Base-by-base conservation (phyloP, 73 alveolate genomes). In the Tetrahymena elliotti region DNA sequence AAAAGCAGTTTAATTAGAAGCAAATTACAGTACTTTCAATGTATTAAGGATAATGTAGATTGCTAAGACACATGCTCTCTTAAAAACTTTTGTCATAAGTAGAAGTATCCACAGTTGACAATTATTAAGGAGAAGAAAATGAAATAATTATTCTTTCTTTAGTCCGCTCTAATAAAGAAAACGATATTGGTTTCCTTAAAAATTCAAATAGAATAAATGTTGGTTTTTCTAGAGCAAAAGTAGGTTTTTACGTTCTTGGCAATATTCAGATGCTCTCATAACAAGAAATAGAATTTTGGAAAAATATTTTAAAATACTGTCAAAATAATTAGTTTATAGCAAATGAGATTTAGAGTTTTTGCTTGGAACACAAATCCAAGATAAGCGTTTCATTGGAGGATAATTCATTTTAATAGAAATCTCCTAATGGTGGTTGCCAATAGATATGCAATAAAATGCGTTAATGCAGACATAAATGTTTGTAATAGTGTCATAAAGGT, bases 51-150 rank as follows among this genome's bases (percentile, higher is more conserved):
- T 96, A 98, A 88, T 98, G 97, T 12, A 27, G 94, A 33, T 92
- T 93, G 38, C 38, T 97, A 68, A 96, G 53, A 94, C 93, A 98
- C 92, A 27, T 82, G 35, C n/a, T 94, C 20, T 12, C 39, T 27
- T 35, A 52, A 35, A 38, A 52, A 33, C 47, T 18, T 20, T 41
- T 94, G 37, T 13, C 41, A 27, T 12, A 95, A 68, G 52, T 98
- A 11, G 97, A 95, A 95, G 98, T 98, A 1, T 92, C 96, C 18
- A 97, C 99, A 53, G 99, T 98, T 6, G 99, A 98, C 95, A 98
- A 98, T 95, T 98, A 96, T 88, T 97, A 98, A 96, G 99, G 99
- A 94, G 99, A 98, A 94, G 99, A 98, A 97, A 97, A 97, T 97
- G 99, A 98, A 38, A 97, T 98, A 13, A 97, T 98, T 24, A 83